Conservation (phyloP, 2,329 filamentous ascomycete species). For the Hypoxylon sp. region DNA sequence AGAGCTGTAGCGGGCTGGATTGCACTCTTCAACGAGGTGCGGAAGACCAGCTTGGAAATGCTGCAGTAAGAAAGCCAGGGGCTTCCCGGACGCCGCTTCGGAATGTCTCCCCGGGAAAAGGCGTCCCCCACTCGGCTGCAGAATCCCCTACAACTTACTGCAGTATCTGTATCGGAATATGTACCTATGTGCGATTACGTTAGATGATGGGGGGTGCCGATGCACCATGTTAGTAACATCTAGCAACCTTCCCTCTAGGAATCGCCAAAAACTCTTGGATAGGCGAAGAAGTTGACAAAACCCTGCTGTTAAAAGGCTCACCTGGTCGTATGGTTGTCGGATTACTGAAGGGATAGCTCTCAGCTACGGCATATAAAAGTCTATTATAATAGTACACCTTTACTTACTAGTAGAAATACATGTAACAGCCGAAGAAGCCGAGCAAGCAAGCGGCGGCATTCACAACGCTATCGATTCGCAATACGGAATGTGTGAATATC, state of each 20-base stretch:
- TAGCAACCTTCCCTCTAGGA: too few species aligned
- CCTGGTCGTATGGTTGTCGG: slow-evolving; percentile 1
- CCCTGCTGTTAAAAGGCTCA: slow-evolving; percentile 5
- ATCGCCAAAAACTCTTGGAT: slow-evolving; percentile 1
- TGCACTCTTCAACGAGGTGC: slow-evolving; percentile 14
- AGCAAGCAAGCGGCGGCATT: slow-evolving; percentile 3
- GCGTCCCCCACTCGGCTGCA: slow-evolving; percentile 22
- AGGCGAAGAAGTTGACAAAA: slow-evolving; percentile 7
- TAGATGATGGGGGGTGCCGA: background rate
- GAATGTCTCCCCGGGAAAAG: slow-evolving; percentile 34
- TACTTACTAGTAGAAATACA: slow-evolving; percentile 9
- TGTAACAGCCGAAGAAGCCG: slow-evolving; percentile 6
- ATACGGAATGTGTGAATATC: too few species aligned
- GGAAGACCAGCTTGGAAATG: slow-evolving; percentile 29
- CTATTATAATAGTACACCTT: slow-evolving; percentile 13
- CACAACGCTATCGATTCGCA: slow-evolving; percentile 9
- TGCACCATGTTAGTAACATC: too few species aligned
- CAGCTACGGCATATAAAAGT: slow-evolving; percentile 9
- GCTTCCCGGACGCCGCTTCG: slow-evolving; percentile 26
- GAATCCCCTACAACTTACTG: slow-evolving; percentile 4
- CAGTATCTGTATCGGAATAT: slow-evolving; percentile 8
- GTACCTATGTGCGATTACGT: slow-evolving; percentile 21
- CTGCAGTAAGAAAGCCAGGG: slow-evolving; percentile 21
- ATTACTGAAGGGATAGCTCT: too few species aligned
- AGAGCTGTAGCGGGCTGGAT: slow-evolving; percentile 21